These are phyloP conservation scores for Dissophora globulifera DNA, from an alignment of 192 early-diverging fungal genomes.

Conservation along the genomic window DNA sequence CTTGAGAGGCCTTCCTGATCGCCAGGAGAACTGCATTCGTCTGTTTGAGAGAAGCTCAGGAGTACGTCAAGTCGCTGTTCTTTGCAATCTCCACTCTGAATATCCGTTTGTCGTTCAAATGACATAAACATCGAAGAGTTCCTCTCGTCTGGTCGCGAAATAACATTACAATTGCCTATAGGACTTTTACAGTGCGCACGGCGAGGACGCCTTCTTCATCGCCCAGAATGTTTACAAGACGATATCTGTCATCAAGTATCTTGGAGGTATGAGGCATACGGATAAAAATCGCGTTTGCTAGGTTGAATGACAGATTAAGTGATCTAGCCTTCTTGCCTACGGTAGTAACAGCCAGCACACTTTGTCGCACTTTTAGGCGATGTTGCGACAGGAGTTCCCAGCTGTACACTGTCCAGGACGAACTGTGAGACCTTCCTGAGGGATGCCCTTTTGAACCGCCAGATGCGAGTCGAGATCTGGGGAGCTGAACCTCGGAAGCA, in stretches of 20 bases:
- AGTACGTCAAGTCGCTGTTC: too few relatives aligned
- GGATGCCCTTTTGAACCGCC: slow-evolving; percentile 78
- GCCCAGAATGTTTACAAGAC: slow-evolving; percentile 92
- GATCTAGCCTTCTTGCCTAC: too few relatives aligned
- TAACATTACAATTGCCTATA: slow-evolving; percentile 15
- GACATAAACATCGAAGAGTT: too few relatives aligned
- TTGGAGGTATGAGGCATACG: too few relatives aligned
- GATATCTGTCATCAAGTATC: slow-evolving; percentile 88
- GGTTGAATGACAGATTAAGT: too few relatives aligned
- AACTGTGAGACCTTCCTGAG: slow-evolving; percentile 82
- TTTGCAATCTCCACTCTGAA: too few relatives aligned
- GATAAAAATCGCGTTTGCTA: too few relatives aligned
- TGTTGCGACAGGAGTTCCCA: slow-evolving; percentile 70
- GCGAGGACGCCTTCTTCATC: slow-evolving; percentile 88
- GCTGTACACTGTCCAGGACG: slow-evolving; percentile 81
- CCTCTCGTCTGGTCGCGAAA: too few relatives aligned
- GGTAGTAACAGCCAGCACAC: too few relatives aligned
- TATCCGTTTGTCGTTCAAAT: too few relatives aligned
- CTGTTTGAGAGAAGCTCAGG: slow-evolving; percentile 77
- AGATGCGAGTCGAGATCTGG: slow-evolving; percentile 90
- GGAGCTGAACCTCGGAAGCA: slow-evolving; percentile 55
- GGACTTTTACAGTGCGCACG: slow-evolving; percentile 91
- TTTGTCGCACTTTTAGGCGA: slow-evolving; percentile 53
- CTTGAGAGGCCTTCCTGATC: slow-evolving; percentile 64
- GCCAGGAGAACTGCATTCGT: slow-evolving; percentile 67